phyloP scores from a whole-genome alignment of 2,329 filamentous ascomycete species.

The Leptographium radiaticola region DNA sequence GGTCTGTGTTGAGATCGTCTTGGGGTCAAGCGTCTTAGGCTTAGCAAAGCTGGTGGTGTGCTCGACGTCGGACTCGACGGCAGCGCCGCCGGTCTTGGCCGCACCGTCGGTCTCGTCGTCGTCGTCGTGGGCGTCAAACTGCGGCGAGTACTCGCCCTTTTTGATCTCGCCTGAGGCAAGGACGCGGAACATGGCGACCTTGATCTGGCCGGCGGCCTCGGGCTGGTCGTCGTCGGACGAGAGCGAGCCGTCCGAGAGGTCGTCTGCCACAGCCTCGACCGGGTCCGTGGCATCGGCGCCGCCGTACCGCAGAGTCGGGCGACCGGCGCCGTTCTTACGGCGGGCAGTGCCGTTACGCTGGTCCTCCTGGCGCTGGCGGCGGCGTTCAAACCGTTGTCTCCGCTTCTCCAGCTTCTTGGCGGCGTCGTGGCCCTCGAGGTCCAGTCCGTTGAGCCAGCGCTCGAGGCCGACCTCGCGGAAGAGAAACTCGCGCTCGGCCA shows the following conservation, averaged over 20 bases:
- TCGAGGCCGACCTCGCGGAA: slow-evolving; percentile 95
- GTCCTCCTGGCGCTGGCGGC: slow-evolving; percentile 50
- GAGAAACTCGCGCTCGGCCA: slow-evolving; percentile 91
- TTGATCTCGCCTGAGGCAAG: slow-evolving; percentile 95
- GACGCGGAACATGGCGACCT: slow-evolving; percentile 91
- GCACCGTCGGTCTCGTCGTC: slow-evolving; percentile 54
- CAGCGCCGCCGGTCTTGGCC: slow-evolving; percentile 32
- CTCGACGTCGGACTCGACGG: slow-evolving; percentile 72
- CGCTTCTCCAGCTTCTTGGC: slow-evolving; percentile 84
- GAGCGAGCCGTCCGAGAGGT: slow-evolving; percentile 53
- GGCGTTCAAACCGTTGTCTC: slow-evolving; percentile 62
- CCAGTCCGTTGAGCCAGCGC: slow-evolving; percentile 89
- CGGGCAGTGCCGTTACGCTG: slow-evolving; percentile 17
- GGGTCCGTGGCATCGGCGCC: slow-evolving; percentile 58
- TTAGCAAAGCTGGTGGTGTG: slow-evolving; percentile 97
- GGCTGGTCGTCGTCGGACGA: slow-evolving; percentile 72
- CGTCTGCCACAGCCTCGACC: slow-evolving; percentile 53
- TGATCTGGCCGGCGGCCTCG: slow-evolving; percentile 94
- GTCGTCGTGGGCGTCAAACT: slow-evolving; percentile 93
- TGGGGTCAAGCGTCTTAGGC: slow-evolving; percentile 88
- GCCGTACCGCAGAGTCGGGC: slow-evolving; percentile 65
- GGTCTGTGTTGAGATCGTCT: slow-evolving; percentile 95
- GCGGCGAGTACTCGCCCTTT: slow-evolving; percentile 92
- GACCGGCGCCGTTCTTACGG: slow-evolving; percentile 26
- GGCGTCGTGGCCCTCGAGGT: slow-evolving; percentile 84